phyloP scores from a whole-genome alignment of 371 early-diverging fungal species.

The Apophysomyces ossiformis region DNA sequence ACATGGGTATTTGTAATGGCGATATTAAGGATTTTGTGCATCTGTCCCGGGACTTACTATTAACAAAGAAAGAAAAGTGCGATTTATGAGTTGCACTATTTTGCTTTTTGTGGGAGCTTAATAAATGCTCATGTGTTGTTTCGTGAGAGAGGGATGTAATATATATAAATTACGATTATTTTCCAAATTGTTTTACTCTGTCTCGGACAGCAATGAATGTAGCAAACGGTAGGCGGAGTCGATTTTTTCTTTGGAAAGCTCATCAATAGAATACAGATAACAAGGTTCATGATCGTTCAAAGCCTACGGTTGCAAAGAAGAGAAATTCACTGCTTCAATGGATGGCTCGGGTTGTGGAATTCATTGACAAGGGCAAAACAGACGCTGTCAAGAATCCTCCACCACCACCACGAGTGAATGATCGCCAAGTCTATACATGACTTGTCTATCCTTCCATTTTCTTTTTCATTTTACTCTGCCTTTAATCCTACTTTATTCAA shows the following conservation, averaged over 20 bases:
- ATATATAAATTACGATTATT: neutral
- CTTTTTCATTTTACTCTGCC: too few relatives aligned
- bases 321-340: neutral
- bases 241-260: too few relatives aligned
- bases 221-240: neutral
- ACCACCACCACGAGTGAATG: neutral
- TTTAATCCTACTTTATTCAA: too few relatives aligned
- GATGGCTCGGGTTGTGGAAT: neutral
- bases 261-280: neutral
- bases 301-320: neutral
- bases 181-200: neutral
- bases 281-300: neutral
- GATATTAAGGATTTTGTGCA: neutral
- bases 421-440: neutral
- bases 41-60: neutral
- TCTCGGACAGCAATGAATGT: neutral
- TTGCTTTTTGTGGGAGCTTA: neutral
- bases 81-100: neutral
- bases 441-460: neutral
- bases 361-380: conserved; percentile 5
- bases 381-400: conserved; percentile 2
- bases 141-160: neutral
- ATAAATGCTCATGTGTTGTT: neutral
- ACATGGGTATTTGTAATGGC: neutral
- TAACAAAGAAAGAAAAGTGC: conserved; percentile 4